Base-by-base conservation (phyloP, 768 basidiomycete species). In the Lentinula sp. region DNA sequence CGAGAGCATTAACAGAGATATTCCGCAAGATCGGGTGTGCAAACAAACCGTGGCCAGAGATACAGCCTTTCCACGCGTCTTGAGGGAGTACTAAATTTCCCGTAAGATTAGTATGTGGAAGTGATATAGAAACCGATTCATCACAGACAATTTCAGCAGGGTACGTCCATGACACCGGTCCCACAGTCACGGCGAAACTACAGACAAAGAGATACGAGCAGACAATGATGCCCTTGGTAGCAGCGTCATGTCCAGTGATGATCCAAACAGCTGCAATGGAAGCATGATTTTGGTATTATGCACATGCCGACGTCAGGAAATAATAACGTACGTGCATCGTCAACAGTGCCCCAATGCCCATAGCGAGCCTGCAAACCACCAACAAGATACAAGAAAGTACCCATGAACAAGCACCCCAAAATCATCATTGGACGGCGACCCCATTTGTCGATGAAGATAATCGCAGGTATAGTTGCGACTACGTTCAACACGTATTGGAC, bases 171-270 rank as follows among this genome's bases (percentile, higher is more conserved):
- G 84, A 85, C 1, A 84, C 84, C 6, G 88, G 88, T n/a, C 88
- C 89, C 80, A 89, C 85, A 32, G 85, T 87, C 65, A 87, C 79
- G 13, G 88, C 86, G 68, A 87, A 89, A 63, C 79, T 82, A 75
- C 84, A 88, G 49, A 92, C 89, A 64, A 84, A 91, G 63, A 90
- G 73, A 72, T 91, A 91, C 11, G 86, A 87, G 73, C 83, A 89
- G 8, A 88, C 86, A 64, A 91, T 90, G 70, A 92, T 80, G 7
- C 80, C 88, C 66, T 81, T 87, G 1, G 88, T 89, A 32, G 81
- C 81, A 0, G 76, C 64, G 5, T 75, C 71, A 68, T 91, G 79
- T 62, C 74, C 75, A 7, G 68, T 68, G 66, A 91, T 86, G 49
- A 89, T 76, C 90, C 69, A 81, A 11, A 76, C 70, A 15, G 51